These are phyloP conservation scores for Calonectria hawksworthii DNA, from an alignment of 2,329 filamentous ascomycete genomes.

Conservation along the genomic window DNA sequence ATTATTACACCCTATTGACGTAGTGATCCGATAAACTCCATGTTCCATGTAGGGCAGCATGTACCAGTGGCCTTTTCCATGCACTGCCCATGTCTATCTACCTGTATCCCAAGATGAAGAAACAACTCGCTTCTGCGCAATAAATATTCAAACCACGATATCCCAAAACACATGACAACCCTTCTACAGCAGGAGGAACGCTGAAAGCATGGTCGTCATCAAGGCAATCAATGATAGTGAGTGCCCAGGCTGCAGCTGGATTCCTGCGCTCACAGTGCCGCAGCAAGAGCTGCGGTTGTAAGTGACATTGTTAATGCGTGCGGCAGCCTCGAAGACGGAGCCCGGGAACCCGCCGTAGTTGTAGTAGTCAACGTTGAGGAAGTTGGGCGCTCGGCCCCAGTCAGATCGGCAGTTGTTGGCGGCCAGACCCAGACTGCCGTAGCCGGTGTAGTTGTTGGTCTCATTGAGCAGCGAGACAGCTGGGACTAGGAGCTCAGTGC, in stretches of 20 bases:
- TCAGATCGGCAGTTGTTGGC: constrained; percentile 71
- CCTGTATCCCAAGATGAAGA: constrained; percentile 27
- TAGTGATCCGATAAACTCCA: constrained; percentile 13
- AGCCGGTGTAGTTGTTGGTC: constrained; percentile 77
- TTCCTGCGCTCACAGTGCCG: constrained; percentile 56
- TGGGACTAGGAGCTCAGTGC: constrained; percentile 76
- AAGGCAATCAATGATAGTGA: constrained; percentile 37
- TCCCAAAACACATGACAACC: neutral
- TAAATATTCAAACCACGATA: neutral
- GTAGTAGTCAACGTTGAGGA: constrained; percentile 89
- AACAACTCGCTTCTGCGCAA: constrained; percentile 33
- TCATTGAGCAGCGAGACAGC: constrained; percentile 77
- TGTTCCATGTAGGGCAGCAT: constrained; percentile 12
- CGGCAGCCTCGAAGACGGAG: constrained; percentile 82
- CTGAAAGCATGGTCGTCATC: constrained; percentile 38
- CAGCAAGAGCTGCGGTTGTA: constrained; percentile 72
- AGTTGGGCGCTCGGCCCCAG: constrained; percentile 81
- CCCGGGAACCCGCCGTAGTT: constrained; percentile 76
- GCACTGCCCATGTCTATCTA: constrained; percentile 32
- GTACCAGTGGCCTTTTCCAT: too few relatives aligned
- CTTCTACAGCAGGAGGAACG: constrained; percentile 38
- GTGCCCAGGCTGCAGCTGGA: constrained; percentile 33
- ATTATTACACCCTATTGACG: constrained; percentile 1
- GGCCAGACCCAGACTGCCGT: constrained; percentile 75
- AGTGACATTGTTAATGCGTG: constrained; percentile 78